These are phyloP conservation scores for Apocynum venetum DNA, from an alignment of 257 asterid species.

Conservation along the genomic window DNA sequence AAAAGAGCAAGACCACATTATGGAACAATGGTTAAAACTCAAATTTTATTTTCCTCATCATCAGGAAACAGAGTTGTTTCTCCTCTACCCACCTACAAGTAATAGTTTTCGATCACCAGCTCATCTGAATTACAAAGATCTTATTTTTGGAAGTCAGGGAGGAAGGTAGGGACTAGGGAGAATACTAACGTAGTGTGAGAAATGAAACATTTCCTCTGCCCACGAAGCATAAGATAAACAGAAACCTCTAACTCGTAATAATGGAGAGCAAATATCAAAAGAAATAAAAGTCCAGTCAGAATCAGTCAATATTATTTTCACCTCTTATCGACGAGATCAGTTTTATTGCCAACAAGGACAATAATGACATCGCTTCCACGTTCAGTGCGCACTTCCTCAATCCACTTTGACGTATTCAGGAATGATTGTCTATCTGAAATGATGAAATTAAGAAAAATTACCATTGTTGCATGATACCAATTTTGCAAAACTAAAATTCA, in stretches of 20 bases:
- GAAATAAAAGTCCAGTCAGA: neutral
- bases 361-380: constrained; percentile 77
- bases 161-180: neutral
- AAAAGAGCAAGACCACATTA: neutral
- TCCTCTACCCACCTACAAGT: neutral
- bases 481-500: neutral
- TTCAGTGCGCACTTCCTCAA: constrained; percentile 73
- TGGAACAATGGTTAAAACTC: neutral
- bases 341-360: constrained; percentile 86
- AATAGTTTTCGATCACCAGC: neutral
- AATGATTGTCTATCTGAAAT: constrained; percentile 46
- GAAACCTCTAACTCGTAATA: neutral
- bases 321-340: constrained; percentile 94
- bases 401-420: constrained; percentile 50
- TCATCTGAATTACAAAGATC: neutral
- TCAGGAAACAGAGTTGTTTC: neutral
- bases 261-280: neutral
- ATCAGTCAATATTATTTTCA: constrained; percentile 18
- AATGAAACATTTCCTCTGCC: no score
- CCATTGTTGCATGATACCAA: neutral
- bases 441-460: constrained; percentile 9
- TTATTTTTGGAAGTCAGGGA: neutral
- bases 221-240: no score
- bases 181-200: neutral
- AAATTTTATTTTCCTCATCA: neutral